A percentile compares a stretch with the other conserved stretches of the same genome.
phyloP scores from a whole-genome alignment of 1,284 basidiomycete genomes.

The Chalciporus sp. region DNA sequence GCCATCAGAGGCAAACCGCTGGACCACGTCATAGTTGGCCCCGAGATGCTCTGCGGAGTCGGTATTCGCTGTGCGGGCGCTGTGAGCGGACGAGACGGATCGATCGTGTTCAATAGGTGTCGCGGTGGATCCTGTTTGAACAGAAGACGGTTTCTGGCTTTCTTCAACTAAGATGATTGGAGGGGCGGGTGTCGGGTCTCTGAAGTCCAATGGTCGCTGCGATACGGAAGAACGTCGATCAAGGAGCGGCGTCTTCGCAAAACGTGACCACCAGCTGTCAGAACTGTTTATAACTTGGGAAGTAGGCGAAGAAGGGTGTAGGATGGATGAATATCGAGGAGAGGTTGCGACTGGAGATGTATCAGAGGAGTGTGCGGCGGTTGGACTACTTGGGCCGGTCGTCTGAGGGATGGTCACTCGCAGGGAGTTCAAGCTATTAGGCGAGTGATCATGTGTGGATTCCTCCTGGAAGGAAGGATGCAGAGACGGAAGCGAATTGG shows the following conservation, averaged over 20 bases:
- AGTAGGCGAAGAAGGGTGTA: slow-evolving; percentile 34
- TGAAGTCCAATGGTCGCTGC: slow-evolving; percentile 60
- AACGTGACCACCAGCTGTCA: slow-evolving; percentile 50
- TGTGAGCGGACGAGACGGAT: slow-evolving; percentile 53
- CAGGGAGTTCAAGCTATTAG: slow-evolving; percentile 13
- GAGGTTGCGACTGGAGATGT: slow-evolving; percentile 2
- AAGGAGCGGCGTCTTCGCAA: slow-evolving; percentile 44
- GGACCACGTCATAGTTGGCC: slow-evolving; percentile 65
- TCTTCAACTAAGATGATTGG: slow-evolving; percentile 60
- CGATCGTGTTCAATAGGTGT: slow-evolving; percentile 39
- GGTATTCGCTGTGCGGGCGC: slow-evolving; percentile 62
- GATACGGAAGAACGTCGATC: slow-evolving; percentile 42
- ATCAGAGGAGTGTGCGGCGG: slow-evolving; percentile 18
- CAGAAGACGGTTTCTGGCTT: slow-evolving; percentile 39
- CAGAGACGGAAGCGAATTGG: slow-evolving; percentile 28
- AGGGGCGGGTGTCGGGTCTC: slow-evolving; percentile 74
- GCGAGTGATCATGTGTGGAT: slow-evolving; percentile 32
- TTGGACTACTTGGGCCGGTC: slow-evolving; percentile 12
- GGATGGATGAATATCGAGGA: slow-evolving; percentile 15
- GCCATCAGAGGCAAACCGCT: slow-evolving; percentile 49
- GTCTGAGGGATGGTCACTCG: slow-evolving; percentile 6
- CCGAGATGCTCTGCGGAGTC: slow-evolving; percentile 66
- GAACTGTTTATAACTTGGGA: slow-evolving; percentile 39
- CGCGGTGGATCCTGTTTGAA: slow-evolving; percentile 25
- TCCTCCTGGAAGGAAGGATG: slow-evolving; percentile 27